These are phyloP conservation scores for Suhomyces yuchorum DNA, from an alignment of 1,139 yeast genomes.

Conservation along the genomic window DNA sequence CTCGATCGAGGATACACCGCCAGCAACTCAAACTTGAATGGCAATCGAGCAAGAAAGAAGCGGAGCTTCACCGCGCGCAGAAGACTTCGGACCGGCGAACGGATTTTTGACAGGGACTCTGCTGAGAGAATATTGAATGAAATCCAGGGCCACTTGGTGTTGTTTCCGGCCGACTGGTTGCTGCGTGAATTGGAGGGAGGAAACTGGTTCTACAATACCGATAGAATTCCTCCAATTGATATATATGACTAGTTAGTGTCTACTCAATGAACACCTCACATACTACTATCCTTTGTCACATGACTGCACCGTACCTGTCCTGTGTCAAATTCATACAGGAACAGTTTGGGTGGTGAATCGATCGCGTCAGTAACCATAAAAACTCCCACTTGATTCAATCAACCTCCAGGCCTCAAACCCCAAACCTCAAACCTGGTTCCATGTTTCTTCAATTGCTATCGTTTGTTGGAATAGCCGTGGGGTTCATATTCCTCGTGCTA, in stretches of 20 bases:
- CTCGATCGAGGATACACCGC: constrained; percentile 8
- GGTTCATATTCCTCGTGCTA: constrained; percentile 66
- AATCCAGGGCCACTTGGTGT: constrained; percentile 85
- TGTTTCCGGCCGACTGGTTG: constrained; percentile 92
- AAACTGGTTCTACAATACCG: constrained; percentile 95
- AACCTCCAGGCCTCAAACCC: background rate
- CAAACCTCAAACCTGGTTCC: background rate
- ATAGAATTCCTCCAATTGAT: constrained; percentile 92
- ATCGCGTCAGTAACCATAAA: background rate
- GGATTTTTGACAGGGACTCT: constrained; percentile 70
- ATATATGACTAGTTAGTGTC: constrained; percentile 63
- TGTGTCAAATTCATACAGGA: background rate
- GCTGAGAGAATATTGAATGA: constrained; percentile 74
- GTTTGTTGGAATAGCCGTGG: constrained; percentile 68
- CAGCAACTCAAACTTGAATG: background rate
- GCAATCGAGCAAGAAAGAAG: constrained; percentile 13
- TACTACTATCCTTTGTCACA: background rate
- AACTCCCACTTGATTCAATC: too few species aligned
- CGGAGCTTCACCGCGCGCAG: constrained; percentile 42
- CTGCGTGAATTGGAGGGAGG: constrained; percentile 81
- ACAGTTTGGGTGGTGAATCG: background rate
- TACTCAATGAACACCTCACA: background rate
- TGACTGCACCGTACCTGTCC: background rate
- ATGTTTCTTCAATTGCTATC: constrained; percentile 54
- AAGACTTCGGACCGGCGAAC: constrained; percentile 47